Base-by-base conservation (phyloP, 2,329 filamentous ascomycete genomes). In the Elsinoe arachidis region DNA sequence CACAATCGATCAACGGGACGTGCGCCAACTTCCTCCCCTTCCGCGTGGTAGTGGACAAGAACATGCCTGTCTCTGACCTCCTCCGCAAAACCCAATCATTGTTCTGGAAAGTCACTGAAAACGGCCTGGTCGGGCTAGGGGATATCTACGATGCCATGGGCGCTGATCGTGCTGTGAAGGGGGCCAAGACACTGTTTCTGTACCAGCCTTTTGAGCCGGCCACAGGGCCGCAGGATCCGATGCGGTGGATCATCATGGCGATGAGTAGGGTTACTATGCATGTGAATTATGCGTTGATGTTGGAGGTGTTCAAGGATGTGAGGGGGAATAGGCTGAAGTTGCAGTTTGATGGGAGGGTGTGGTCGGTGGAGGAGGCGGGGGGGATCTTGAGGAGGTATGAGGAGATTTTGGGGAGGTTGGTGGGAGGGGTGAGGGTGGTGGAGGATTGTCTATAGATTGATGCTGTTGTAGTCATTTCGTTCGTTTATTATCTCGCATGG, bases 11-110 rank as follows among this genome's bases (percentile, higher is more conserved):
- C 62, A 69, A 70, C 60, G 71, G 72, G 17, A 70, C 65, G 1
- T 65, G 65, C 43, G 71, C 71, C 26, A 72, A 73, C 62, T 73
- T 74, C 59, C 62, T 73, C 9, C 70, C 70, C 1, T 60, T 71
- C 51, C 66, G 67, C n/a, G 60, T 61, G 2, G 23, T 30, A 2
- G 52, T 69, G 52, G 39, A 58, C 11, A 21, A 26, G 6, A 37
- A 59, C 7, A 54, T 43, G 12, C 43, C 53, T 1, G 33, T 67
- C 5, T 21, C 39, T 0, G 55, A 57, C 3, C 62, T 66, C 53
- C 61, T 69, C 2, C 53, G 60, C 3, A 55, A 59, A 11, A 43
- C 39, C 2, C 39, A 43, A 15, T 43, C 39, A 4, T 5, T 21
- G n/a, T 69, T 70, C 62, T 70, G 68, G 68, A 46, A 62, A 12